Percentiles rank a stretch among this genome's conserved stretches.
Evolutionary conservation across 2,329 filamentous ascomycete genomes (phyloP).

Genomic region (Aspergillus fumigatiaffinis): DNA sequence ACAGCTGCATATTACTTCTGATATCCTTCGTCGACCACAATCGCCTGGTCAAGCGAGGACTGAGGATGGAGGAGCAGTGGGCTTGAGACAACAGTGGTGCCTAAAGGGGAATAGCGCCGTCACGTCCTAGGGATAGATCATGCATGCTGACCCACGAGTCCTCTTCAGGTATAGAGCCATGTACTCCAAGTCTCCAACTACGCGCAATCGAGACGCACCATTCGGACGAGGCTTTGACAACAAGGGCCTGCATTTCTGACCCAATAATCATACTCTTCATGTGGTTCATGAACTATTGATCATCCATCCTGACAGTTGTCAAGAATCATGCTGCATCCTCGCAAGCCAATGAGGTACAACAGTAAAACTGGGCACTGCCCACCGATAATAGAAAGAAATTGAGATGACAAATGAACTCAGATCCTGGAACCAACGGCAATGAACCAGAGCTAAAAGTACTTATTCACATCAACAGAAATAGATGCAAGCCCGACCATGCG

Average conservation of each 20-base stretch:
- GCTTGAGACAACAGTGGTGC: background rate
- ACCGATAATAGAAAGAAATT: background rate
- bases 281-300: background rate
- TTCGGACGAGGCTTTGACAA: background rate
- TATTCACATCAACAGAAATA: constrained; percentile 17
- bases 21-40: constrained; percentile 10
- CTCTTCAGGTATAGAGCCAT: constrained; percentile 6
- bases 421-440: background rate
- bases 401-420: background rate
- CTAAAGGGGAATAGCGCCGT: background rate
- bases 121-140: background rate
- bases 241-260: background rate
- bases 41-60: constrained; percentile 3
- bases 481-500: constrained; percentile 20
- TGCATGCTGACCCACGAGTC: background rate
- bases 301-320: background rate
- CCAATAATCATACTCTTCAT: background rate
- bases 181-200: background rate
- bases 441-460: background rate
- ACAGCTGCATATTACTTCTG: constrained; percentile 29
- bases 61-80: constrained; percentile 5
- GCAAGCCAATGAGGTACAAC: background rate
- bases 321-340: background rate
- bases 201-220: background rate
- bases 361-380: background rate